Conservation (phyloP, 306 rosid species). For the Lathyrus oleraceus region DNA sequence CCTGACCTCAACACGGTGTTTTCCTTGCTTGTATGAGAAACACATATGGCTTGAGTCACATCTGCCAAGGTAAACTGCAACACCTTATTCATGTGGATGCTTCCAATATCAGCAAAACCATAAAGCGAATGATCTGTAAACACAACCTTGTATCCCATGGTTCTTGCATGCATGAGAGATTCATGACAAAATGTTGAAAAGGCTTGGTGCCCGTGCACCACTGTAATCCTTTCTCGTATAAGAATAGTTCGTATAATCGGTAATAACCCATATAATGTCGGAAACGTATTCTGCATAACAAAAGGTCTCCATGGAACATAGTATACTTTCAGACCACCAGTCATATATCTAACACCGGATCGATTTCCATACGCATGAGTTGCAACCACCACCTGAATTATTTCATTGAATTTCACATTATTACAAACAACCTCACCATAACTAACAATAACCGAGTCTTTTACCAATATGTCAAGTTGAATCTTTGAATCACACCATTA, state of each 20-base stretch:
- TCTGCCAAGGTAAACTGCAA: slow-evolving; percentile 91
- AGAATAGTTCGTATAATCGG: slow-evolving; percentile 83
- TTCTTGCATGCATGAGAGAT: slow-evolving; percentile 83
- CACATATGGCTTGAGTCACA: slow-evolving; percentile 92
- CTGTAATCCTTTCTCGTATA: slow-evolving; percentile 72
- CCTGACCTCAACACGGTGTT: slow-evolving; percentile 89
- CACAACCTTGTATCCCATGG: slow-evolving; percentile 88
- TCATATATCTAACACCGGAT: slow-evolving; percentile 87
- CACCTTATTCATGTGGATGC: slow-evolving; percentile 98
- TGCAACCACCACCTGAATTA: slow-evolving; percentile 78
- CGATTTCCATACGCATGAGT: slow-evolving; percentile 95
- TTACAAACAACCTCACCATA: slow-evolving; percentile 17
- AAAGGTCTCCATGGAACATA: slow-evolving; percentile 90
- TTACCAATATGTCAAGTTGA: no score
- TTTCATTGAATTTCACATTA: slow-evolving; percentile 14
- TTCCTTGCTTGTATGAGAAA: slow-evolving; percentile 95
- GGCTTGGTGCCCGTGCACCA: slow-evolving; percentile 95
- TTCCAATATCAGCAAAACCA: slow-evolving; percentile 87
- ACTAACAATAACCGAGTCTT: neutral
- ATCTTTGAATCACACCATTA: neutral
- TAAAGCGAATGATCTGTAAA: slow-evolving; percentile 92
- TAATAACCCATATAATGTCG: slow-evolving; percentile 73
- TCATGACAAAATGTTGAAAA: slow-evolving; percentile 93
- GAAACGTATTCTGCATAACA: slow-evolving; percentile 83
- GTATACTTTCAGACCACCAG: slow-evolving; percentile 85